Evolutionary conservation across 2,329 filamentous ascomycete species (phyloP), one percentile per base, ranked within the genome.

Genomic region (Aspergillus pseudoglaucus): DNA sequence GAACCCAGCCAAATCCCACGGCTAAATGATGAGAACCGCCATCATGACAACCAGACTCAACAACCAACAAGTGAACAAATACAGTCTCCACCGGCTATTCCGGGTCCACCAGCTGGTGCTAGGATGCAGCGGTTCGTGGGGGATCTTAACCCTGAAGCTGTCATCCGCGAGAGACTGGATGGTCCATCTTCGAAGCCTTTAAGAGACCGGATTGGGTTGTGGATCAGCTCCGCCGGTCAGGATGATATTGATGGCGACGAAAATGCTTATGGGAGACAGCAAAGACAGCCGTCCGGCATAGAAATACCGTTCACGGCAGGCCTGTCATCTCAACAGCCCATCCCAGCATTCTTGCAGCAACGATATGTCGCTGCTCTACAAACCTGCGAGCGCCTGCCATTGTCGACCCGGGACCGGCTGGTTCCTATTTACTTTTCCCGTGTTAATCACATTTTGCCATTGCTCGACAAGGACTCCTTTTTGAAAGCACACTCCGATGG

Each of bases 71-170:
- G 10, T 39, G 37, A 39, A 10, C 18, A 8, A 5, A 22, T 4
- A 37, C 49, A 42, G 15, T 18, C 20, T 22, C 39, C 27, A 22
- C 43, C 50, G 5, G 37, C 47, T 35, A 42, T 44, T 30, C 47
- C 51, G 30, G 41, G 45, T 4, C 47, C 52, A 9, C 45, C 47
- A 9, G 46, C 53, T 3, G 47, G 46, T 23, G 48, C 53, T 6
- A 49, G 40, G 22, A 56, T 58, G 32, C 62, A 63, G 44, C 62
- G 66, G 15, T 71, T 71, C 43, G 67, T 71, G 18, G 67, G 68
- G 25, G 66, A 71, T 45, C 56, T 69, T 2, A 71, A 70, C 45
- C 68, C 68, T 6, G 68, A 71, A 55, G 64, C 68, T 27, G 56
- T 68, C 6, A 65, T 71, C 47, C 58, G 62, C 15, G 66, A 68